Percentiles rank a stretch among this genome's conserved stretches.
These are phyloP conservation scores for Metschnikowia shivogae DNA, from an alignment of 805 yeast species.

Conservation along the genomic window DNA sequence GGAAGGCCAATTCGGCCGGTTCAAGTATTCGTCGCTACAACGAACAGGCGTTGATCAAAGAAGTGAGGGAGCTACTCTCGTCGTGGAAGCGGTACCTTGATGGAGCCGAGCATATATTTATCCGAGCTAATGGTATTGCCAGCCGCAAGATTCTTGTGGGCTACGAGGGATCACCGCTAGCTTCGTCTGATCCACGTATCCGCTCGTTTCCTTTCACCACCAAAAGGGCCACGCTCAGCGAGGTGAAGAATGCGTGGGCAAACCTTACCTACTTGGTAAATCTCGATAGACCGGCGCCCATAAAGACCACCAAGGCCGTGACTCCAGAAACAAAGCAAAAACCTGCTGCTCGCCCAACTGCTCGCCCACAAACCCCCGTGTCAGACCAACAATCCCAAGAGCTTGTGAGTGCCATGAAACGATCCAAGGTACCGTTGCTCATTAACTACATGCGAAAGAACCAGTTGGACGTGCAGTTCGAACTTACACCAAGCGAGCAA, in stretches of 20 bases:
- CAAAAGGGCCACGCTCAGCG: conserved; percentile 75
- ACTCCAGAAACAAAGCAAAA: conserved; percentile 16
- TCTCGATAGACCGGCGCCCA: conserved; percentile 49
- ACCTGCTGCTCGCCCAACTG: not conserved
- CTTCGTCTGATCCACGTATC: conserved; percentile 56
- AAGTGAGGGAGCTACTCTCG: conserved; percentile 63
- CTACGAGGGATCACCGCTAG: conserved; percentile 54
- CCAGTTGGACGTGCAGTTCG: conserved; percentile 48
- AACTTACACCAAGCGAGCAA: conserved; percentile 50
- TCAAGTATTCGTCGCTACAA: conserved; percentile 84
- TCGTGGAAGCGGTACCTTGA: conserved; percentile 61
- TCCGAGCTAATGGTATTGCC: conserved; percentile 74
- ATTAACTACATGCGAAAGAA: conserved; percentile 58
- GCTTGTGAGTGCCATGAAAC: conserved; percentile 55
- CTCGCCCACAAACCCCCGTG: conserved; percentile 6
- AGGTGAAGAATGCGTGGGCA: conserved; percentile 80
- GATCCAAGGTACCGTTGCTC: conserved; percentile 73
- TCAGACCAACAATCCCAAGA: conserved; percentile 54
- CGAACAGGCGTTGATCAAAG: conserved; percentile 76
- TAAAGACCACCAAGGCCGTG: conserved; percentile 12
- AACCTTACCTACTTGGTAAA: conserved; percentile 60
- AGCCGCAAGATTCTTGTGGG: conserved; percentile 65
- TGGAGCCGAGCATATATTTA: conserved; percentile 65
- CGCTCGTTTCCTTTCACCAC: conserved; percentile 85
- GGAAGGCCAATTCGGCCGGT: conserved; percentile 96